phyloP scores from a whole-genome alignment of 768 basidiomycete species.

The Russula vinacea region DNA sequence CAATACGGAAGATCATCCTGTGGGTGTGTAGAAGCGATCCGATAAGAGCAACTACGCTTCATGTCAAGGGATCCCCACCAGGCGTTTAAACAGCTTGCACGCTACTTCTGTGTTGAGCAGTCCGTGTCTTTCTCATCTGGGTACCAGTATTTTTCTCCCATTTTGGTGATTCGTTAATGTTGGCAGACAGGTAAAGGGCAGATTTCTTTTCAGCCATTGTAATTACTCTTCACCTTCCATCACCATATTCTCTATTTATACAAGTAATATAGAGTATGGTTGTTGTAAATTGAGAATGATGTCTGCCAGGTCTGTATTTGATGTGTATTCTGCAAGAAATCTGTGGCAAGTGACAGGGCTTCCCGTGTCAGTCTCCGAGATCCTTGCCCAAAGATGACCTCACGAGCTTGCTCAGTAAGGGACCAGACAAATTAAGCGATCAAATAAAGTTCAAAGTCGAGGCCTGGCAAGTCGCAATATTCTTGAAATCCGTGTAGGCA shows the following conservation, averaged over 20 bases:
- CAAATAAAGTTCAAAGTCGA: too few relatives aligned
- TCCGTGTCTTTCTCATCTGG: slow-evolving; percentile 16
- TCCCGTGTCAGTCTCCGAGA: too few relatives aligned
- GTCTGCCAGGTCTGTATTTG: neutral
- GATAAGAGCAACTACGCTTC: slow-evolving; percentile 2
- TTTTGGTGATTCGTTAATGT: neutral
- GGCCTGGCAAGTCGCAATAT: too few relatives aligned
- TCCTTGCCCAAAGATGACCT: too few relatives aligned
- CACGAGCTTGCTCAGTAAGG: too few relatives aligned
- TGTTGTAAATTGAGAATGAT: neutral
- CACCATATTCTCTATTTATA: slow-evolving; percentile 4
- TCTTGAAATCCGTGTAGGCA: too few relatives aligned
- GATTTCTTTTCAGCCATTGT: slow-evolving; percentile 2
- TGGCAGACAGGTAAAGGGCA: slow-evolving; percentile 2
- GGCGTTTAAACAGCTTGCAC: neutral
- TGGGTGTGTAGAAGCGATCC: slow-evolving; percentile 46
- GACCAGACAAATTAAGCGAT: too few relatives aligned
- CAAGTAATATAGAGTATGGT: slow-evolving; percentile 4
- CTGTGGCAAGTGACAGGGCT: neutral
- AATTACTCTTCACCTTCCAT: neutral
- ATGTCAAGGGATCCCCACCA: neutral
- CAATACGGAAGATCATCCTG: slow-evolving; percentile 56
- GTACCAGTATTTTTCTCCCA: slow-evolving; percentile 9
- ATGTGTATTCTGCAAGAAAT: neutral
- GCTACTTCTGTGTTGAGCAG: slow-evolving; percentile 1